phyloP scores from a whole-genome alignment of 163 green algal species.

The Trebouxiophyceae sp. region DNA sequence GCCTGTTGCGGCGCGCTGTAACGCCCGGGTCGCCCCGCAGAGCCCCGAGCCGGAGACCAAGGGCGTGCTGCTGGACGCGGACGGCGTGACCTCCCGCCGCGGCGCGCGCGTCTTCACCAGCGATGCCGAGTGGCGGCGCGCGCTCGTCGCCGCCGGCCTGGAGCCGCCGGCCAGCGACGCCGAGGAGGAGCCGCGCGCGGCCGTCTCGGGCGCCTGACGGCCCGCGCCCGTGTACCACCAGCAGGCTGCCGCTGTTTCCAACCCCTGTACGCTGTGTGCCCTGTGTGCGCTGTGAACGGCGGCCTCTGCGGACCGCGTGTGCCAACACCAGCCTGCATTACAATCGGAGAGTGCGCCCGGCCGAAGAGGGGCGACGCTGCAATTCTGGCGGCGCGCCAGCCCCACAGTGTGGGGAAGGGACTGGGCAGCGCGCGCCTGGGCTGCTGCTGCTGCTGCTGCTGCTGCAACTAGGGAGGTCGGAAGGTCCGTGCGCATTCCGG shows the following conservation, averaged over 20 bases:
- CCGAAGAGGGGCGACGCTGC: too few relatives aligned
- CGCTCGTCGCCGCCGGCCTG: neutral
- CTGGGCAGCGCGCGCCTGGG: too few relatives aligned
- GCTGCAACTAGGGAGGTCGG: too few relatives aligned
- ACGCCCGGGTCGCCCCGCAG: neutral
- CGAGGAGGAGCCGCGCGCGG: neutral
- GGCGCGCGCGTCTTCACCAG: constrained; percentile 1
- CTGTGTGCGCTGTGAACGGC: neutral
- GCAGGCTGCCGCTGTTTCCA: too few relatives aligned
- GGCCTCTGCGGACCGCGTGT: neutral
- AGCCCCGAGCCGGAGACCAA: neutral
- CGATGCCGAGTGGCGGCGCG: neutral
- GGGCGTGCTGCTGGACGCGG: constrained; percentile 9
- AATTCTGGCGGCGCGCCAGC: neutral
- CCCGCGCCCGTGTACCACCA: too few relatives aligned
- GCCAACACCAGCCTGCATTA: too few relatives aligned
- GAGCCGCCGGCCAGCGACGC: too few relatives aligned
- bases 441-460: too few relatives aligned
- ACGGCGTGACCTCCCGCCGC: neutral
- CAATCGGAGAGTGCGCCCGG: too few relatives aligned
- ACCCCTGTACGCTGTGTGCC: neutral
- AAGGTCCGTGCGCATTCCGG: too few relatives aligned
- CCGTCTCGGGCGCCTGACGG: neutral
- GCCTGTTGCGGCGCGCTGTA: neutral
- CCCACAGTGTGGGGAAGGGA: too few relatives aligned